A percentile compares a stretch with the other conserved stretches of the same genome.
These are phyloP conservation scores for Cucurbita ficifolia DNA, from an alignment of 306 rosid genomes.

Conservation along the genomic window DNA sequence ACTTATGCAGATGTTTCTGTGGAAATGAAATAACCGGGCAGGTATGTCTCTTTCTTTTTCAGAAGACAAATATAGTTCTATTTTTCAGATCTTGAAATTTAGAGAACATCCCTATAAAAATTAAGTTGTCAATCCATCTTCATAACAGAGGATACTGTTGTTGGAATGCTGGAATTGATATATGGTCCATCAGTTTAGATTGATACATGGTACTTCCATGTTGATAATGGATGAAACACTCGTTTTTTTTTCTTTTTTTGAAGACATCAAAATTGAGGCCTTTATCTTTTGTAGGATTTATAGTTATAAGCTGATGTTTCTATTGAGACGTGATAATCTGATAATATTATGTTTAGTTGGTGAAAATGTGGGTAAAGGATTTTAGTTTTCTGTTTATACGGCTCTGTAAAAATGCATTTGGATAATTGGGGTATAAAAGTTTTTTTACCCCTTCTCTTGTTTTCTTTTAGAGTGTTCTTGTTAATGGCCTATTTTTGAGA, in stretches of 20 bases:
- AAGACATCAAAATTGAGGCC: neutral
- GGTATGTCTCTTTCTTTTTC: slow-evolving; percentile 33
- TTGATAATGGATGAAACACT: neutral
- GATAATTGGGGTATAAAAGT: neutral
- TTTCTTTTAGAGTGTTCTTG: neutral
- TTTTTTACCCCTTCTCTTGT: neutral
- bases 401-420: neutral
- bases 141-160: neutral
- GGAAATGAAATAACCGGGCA: slow-evolving; percentile 66
- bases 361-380: neutral
- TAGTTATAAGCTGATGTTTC: neutral
- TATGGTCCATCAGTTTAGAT: neutral
- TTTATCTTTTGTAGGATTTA: neutral
- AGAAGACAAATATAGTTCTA: neutral
- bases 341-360: neutral
- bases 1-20: slow-evolving; percentile 42
- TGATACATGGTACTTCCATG: neutral
- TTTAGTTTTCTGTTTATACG: neutral
- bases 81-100: neutral
- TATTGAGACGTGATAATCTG: neutral
- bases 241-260: neutral
- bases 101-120: neutral
- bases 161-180: neutral
- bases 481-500: neutral
- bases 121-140: neutral